Conservation (phyloP, 2,329 filamentous ascomycete species). For the Claviceps sp. region DNA sequence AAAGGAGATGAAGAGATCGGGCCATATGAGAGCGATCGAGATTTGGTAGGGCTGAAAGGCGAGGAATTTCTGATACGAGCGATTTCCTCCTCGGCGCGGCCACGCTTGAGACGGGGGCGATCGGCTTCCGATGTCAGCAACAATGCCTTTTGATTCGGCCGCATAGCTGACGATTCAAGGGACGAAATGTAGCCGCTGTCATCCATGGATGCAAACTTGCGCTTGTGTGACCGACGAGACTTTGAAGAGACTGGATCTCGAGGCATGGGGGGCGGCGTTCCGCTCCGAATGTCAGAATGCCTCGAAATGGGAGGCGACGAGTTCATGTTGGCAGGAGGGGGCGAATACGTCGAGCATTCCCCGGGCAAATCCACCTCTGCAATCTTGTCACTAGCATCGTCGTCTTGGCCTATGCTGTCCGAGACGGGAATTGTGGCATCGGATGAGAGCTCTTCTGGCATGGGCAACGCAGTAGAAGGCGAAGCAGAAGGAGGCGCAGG, state of each 20-base stretch:
- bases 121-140: slow-evolving; percentile 68
- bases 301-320: slow-evolving; percentile 79
- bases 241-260: slow-evolving; percentile 47
- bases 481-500: slow-evolving; percentile 25
- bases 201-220: slow-evolving; percentile 65
- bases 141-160: slow-evolving; percentile 50
- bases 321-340: slow-evolving; percentile 56
- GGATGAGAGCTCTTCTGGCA: slow-evolving; percentile 52
- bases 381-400: slow-evolving; percentile 31
- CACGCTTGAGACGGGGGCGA: slow-evolving; percentile 70
- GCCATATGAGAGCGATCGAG: slow-evolving; percentile 38
- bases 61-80: slow-evolving; percentile 83
- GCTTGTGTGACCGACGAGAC: slow-evolving; percentile 53
- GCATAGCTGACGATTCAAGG: slow-evolving; percentile 76
- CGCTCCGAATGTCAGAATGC: slow-evolving; percentile 44
- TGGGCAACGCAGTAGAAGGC: slow-evolving; percentile 21
- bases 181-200: slow-evolving; percentile 98
- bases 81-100: slow-evolving; percentile 91
- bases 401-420: slow-evolving; percentile 47
- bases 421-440: slow-evolving; percentile 67
- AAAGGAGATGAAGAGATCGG: slow-evolving; percentile 57
- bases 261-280: slow-evolving; percentile 62
- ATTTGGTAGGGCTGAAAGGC: slow-evolving; percentile 78
- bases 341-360: slow-evolving; percentile 52
- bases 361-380: slow-evolving; percentile 24